Base-by-base conservation (phyloP, 202 grass and related monocot genomes). In the Schoenoplectus triqueter region DNA sequence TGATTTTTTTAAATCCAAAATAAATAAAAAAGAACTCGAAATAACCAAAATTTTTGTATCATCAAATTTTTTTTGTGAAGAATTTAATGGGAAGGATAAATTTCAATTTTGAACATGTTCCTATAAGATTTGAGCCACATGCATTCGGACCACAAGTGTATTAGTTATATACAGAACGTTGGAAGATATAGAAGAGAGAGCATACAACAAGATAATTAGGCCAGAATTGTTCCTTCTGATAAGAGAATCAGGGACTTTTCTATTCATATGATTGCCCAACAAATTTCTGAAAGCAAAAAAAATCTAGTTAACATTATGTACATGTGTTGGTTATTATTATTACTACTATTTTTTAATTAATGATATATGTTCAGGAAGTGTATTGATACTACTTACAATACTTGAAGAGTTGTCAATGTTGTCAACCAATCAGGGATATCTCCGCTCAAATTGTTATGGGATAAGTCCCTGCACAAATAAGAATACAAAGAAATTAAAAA, bases 361-460 rank as follows among this genome's bases (percentile, higher is more conserved):
- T n/a, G 3, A 20, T 70, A 19, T 20, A 57, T 15, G 10, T 62
- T 55, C 67, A 1, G 57, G 54, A 8, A 48, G 44, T 20, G 41
- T 17, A 20, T 22, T 6, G 5, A 13, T 10, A 31, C 31, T 4
- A 86, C 89, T 84, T 86, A 91, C 89, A 91, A 41, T 44, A 80
- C n/a, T 49, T 5, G 21, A 17, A 91, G 86, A 4, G 13, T 47
- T 7, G 4, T 39, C 64, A 91, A 1, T 5, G 68, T 47, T 83
- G 50, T 55, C 4, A 88, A 68, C 67, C 21, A 81, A 15, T 67
- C 70, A 39, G 86, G 86, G 13, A 91, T 85, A 63, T 66, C 0
- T 76, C 86, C 89, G 14, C 61, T 80, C 64, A 91, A 86, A 82
- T 85, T 69, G 82, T 59, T 88, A n/a, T 87, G 48, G 14, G 85